A percentile compares a stretch with the other conserved stretches of the same genome.
phyloP scores from a whole-genome alignment of 257 asterid genomes.

The Galeopsis tetrahit region DNA sequence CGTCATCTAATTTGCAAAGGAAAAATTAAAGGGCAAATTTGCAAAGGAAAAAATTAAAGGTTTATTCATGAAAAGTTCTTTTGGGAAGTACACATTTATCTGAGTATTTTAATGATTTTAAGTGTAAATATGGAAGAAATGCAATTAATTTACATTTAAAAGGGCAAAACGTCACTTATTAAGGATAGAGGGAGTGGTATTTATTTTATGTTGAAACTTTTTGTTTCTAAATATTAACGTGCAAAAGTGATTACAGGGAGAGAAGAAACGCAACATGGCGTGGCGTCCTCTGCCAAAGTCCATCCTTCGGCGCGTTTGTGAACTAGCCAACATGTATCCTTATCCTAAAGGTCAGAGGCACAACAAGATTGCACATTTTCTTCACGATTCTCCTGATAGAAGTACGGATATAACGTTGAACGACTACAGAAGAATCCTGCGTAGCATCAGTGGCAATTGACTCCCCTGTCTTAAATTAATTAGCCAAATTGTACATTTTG shows the following conservation, averaged over 20 bases:
- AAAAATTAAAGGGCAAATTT: too few species aligned
- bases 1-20: too few species aligned
- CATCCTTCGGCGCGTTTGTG: constrained; percentile 70
- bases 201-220: neutral
- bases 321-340: constrained; percentile 72
- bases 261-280: constrained; percentile 70
- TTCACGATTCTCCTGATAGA: constrained; percentile 41
- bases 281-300: constrained; percentile 96
- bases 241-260: constrained; percentile 55
- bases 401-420: constrained; percentile 54
- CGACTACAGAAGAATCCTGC: constrained; percentile 52
- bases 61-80: neutral
- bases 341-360: constrained; percentile 71
- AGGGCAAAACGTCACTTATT: too few species aligned
- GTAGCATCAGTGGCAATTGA: constrained; percentile 45
- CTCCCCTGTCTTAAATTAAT: neutral
- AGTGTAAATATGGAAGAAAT: too few species aligned
- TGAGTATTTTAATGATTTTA: too few species aligned
- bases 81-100: too few species aligned
- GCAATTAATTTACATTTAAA: too few species aligned
- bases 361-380: constrained; percentile 38
- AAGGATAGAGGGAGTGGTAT: too few species aligned
- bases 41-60: too few species aligned
- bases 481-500: constrained; percentile 10
- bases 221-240: constrained; percentile 1